A percentile compares a stretch with the other conserved stretches of the same genome.
Evolutionary conservation across 2,329 filamentous ascomycete species (phyloP).

Genomic region (Aaosphaeria pasadenensis): DNA sequence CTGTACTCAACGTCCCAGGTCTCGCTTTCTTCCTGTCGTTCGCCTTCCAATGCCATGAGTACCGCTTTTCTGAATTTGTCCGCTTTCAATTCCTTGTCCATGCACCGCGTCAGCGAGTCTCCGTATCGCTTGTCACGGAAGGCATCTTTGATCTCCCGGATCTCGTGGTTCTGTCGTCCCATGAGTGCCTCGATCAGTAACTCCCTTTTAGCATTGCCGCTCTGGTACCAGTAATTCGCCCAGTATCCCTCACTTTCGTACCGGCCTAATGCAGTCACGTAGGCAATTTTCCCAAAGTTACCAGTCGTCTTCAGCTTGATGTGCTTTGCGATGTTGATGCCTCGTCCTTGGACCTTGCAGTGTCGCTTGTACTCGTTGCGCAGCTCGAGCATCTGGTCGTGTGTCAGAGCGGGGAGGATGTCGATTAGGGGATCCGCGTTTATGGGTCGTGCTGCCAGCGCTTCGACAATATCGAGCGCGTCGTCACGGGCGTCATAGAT

Average conservation of each 20-base stretch:
- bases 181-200: slow-evolving; percentile 91
- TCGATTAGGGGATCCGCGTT: slow-evolving; percentile 72
- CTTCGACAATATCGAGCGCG: slow-evolving; percentile 70
- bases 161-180: slow-evolving; percentile 85
- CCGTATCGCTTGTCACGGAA: slow-evolving; percentile 92
- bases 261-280: slow-evolving; percentile 80
- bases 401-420: slow-evolving; percentile 78
- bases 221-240: slow-evolving; percentile 98
- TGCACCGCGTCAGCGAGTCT: slow-evolving; percentile 77
- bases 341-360: slow-evolving; percentile 77
- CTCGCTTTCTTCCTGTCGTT: slow-evolving; percentile 78
- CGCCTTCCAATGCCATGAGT: slow-evolving; percentile 76
- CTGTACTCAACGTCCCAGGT: slow-evolving; percentile 55
- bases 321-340: slow-evolving; percentile 83
- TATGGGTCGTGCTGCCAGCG: slow-evolving; percentile 62
- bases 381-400: slow-evolving; percentile 84
- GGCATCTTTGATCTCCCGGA: slow-evolving; percentile 77
- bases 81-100: slow-evolving; percentile 88
- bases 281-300: slow-evolving; percentile 85
- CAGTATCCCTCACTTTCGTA: slow-evolving; percentile 97
- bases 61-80: slow-evolving; percentile 95
- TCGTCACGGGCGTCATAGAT: slow-evolving; percentile 84
- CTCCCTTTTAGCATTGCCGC: slow-evolving; percentile 78
- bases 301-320: slow-evolving; percentile 76
- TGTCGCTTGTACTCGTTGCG: slow-evolving; percentile 87